Evolutionary conservation across 345 rosid species (phyloP), one percentile per base, ranked within the genome.

Genomic region (Eucalyptus pumila): DNA sequence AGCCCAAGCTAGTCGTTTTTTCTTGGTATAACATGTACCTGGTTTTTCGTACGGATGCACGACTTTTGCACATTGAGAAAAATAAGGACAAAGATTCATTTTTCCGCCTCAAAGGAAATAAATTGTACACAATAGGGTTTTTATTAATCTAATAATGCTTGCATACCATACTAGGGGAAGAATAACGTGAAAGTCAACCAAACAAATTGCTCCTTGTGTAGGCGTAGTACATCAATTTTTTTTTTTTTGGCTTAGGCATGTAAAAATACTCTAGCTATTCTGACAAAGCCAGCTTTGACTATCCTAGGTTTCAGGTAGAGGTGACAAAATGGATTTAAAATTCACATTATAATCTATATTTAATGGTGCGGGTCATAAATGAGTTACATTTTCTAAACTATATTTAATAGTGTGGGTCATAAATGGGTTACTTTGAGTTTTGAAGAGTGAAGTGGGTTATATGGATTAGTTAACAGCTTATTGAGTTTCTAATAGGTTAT

Each of bases 41-140:
- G 2, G 0, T 5, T 11, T 26, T 58, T 58, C 0, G n/a, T 58
- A 26, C n/a, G 1, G 7, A 58, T 58, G 30, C n/a, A 6, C 2
- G 14, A 26, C 65, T 58, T 58, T 58, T 19, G 14, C 1, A 14
- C 2, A 26, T 58, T 58, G 65, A 26, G 65, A 58, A 10, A 58
- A 58, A 6, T 26, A 58, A 19, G 24, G 65, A 26, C 3, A 11
- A 58, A 26, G 7, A 26, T 58, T 12, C 7, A 58, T 58, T 27
- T 58, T 24, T 27, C n/a, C 2, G 4, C 65, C n/a, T 11, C 0
- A 0, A 11, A 52, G 65, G 7, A 58, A 58, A 58, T 26, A 58
- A 58, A 58, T 58, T 26, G 65, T 26, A 58, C n/a, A 26, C n/a
- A 58, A 3, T 24, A 58, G 13, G 58, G 5, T 58, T 58, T 27